These are phyloP conservation scores for Marchantia polymorpha DNA, from an alignment of 225 moss, liverwort and hornwort genomes.

Conservation along the genomic window DNA sequence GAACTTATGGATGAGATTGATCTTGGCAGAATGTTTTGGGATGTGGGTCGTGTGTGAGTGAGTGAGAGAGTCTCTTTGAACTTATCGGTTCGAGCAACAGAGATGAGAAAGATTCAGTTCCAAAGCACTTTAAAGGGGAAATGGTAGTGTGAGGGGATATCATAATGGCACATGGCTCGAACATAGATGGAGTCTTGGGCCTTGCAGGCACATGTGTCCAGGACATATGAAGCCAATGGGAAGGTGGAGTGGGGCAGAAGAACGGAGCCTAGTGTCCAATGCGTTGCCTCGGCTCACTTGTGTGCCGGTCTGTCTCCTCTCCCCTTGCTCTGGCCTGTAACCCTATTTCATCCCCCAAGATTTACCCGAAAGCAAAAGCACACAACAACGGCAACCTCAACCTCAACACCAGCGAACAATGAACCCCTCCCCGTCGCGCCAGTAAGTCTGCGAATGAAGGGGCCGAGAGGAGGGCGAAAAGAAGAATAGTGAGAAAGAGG, in stretches of 20 bases:
- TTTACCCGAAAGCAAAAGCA: neutral
- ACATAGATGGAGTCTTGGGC: neutral
- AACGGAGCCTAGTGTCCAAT: neutral
- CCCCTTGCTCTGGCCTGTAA: too few species aligned
- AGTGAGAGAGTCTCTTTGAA: slow-evolving; percentile 2
- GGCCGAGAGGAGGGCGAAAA: too few species aligned
- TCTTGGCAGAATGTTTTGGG: slow-evolving; percentile 2
- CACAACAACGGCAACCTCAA: too few species aligned
- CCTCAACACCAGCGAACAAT: too few species aligned
- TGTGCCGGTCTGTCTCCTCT: too few species aligned
- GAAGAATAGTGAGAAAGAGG: neutral
- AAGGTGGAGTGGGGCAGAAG: neutral
- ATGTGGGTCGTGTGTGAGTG: neutral
- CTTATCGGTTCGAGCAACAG: neutral
- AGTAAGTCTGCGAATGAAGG: too few species aligned
- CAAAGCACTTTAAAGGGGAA: neutral
- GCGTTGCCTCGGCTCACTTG: neutral
- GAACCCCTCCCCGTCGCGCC: too few species aligned
- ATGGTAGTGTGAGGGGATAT: neutral
- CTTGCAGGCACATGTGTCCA: slow-evolving; percentile 3
- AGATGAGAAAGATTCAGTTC: neutral
- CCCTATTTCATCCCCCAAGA: neutral
- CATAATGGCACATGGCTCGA: slow-evolving; percentile 4
- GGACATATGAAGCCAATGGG: neutral
- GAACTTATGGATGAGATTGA: neutral